Conservation (phyloP, 306 rosid genomes). For the Lathyrus sativus region DNA sequence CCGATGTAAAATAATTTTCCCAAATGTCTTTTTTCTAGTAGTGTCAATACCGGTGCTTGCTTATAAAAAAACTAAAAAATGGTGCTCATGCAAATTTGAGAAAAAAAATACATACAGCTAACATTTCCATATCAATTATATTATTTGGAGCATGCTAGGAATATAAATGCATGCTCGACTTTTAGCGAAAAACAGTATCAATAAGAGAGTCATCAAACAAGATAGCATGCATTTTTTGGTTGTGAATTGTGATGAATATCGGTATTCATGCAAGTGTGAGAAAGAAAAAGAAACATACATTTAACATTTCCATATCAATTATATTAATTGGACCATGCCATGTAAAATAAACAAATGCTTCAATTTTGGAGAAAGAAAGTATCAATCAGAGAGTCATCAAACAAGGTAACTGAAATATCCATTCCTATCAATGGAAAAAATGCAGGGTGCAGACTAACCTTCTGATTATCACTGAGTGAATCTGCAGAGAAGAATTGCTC, state of each 20-base stretch:
- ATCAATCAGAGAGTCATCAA: constrained; percentile 21
- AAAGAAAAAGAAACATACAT: constrained; percentile 12
- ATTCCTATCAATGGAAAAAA: constrained; percentile 11
- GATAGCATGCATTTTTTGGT: background rate
- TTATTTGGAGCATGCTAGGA: constrained; percentile 30
- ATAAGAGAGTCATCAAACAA: background rate
- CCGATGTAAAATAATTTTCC: too few species aligned
- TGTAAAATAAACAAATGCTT: constrained; percentile 11
- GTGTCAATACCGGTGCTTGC: constrained; percentile 12
- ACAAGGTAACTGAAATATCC: constrained; percentile 8
- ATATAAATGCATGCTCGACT: constrained; percentile 17
- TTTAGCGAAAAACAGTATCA: constrained; percentile 7
- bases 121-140: constrained; percentile 12
- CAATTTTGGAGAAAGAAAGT: constrained; percentile 12
- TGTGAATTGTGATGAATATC: constrained; percentile 14
- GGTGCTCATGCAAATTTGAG: constrained; percentile 9
- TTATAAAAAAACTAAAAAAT: too few species aligned
- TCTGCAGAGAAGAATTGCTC: constrained; percentile 82
- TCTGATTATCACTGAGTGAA: constrained; percentile 85
- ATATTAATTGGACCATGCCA: constrained; percentile 32
- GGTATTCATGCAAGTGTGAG: constrained; percentile 9
- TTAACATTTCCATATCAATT: constrained; percentile 5
- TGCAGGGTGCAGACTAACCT: constrained; percentile 54
- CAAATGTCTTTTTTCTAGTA: too few species aligned
- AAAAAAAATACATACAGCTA: constrained; percentile 15